These are phyloP conservation scores for Amanita rubescens DNA, from an alignment of 768 basidiomycete genomes.

Conservation along the genomic window DNA sequence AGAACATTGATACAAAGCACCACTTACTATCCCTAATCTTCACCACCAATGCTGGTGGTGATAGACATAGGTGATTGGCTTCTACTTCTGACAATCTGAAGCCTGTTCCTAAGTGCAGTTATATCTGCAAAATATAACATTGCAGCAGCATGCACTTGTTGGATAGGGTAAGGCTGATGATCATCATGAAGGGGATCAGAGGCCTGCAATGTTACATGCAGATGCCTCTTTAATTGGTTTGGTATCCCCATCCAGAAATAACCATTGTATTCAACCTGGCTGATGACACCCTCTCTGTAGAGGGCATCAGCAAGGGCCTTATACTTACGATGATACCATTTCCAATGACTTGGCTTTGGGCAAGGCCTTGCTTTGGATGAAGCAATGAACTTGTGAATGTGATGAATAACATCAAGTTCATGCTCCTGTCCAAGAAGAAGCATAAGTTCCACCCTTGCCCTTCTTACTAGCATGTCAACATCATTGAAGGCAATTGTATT, in stretches of 20 bases:
- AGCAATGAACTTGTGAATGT: neutral
- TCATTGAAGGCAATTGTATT: too few relatives aligned
- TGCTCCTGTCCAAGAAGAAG: neutral
- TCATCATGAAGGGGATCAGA: neutral
- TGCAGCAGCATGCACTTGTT: neutral
- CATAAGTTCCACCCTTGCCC: neutral
- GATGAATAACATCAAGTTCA: neutral
- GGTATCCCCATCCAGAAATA: neutral
- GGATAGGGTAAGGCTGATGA: neutral
- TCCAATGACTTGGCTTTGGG: neutral
- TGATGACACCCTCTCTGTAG: neutral
- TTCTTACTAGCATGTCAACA: neutral
- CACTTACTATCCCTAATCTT: neutral
- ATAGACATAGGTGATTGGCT: neutral
- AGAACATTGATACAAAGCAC: too few relatives aligned
- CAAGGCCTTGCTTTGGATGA: neutral
- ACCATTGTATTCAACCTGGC: neutral
- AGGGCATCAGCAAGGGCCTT: neutral
- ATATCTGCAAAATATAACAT: neutral
- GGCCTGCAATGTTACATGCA: neutral
- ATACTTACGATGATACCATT: neutral
- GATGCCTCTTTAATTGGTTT: neutral
- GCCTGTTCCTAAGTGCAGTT: neutral
- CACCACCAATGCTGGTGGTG: neutral
- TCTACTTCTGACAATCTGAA: neutral